phyloP scores from a whole-genome alignment of 169 alveolate genomes.

The Plasmodium ovale region DNA sequence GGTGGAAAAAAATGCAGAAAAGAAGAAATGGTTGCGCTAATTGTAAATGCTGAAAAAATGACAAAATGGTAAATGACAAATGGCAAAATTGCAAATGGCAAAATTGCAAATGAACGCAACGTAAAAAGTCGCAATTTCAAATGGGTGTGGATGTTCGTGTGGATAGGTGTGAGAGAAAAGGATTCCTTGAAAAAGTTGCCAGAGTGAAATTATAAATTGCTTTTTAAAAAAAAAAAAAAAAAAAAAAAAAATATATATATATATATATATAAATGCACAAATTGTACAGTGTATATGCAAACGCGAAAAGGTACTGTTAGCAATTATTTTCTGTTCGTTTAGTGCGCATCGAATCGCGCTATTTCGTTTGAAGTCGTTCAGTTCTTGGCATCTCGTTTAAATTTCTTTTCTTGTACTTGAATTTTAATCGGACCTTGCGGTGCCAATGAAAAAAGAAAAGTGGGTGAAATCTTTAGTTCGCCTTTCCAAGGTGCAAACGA shows the following conservation, averaged over 20 bases:
- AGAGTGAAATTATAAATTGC: neutral
- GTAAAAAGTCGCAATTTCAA: neutral
- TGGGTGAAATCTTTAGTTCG: neutral
- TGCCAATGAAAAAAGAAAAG: neutral
- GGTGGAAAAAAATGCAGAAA: neutral
- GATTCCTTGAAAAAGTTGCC: neutral
- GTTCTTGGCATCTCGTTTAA: neutral
- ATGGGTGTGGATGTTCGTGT: neutral
- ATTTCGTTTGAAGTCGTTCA: too few relatives aligned
- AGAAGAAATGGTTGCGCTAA: too few relatives aligned
- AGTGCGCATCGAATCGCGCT: too few relatives aligned
- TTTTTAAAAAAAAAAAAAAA: too few relatives aligned
- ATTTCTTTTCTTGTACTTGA: neutral
- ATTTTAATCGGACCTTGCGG: too few relatives aligned
- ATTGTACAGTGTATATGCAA: too few relatives aligned
- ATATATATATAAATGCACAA: too few relatives aligned
- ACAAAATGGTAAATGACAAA: neutral
- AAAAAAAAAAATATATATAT: too few relatives aligned
- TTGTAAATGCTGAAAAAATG: neutral
- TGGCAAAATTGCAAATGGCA: neutral
- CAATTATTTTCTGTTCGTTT: too few relatives aligned
- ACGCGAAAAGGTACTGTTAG: too few relatives aligned
- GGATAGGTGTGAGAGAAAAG: neutral
- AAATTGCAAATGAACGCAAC: neutral
- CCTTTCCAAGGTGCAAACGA: neutral